Conservation (phyloP, 495 filamentous ascomycete genomes). For the Neurospora tetrasperma region DNA sequence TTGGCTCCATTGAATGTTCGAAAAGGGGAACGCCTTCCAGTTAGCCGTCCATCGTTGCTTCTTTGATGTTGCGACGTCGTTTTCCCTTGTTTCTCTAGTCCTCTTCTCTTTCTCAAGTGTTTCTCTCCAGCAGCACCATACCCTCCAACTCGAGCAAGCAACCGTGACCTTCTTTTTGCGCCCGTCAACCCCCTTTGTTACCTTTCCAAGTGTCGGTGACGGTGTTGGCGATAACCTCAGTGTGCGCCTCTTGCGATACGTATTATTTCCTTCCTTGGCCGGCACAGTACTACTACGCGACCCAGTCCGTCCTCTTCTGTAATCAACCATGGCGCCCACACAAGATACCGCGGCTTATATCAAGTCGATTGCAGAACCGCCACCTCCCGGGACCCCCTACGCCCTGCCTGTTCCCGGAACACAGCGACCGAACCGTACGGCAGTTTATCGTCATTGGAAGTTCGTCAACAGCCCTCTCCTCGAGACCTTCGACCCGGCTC, state of each 20-base stretch:
- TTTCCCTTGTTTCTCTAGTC: not conserved
- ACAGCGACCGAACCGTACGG: conserved; percentile 58
- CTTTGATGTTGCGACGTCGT: not conserved
- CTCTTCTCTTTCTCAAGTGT: not conserved
- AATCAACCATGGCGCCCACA: conserved; percentile 24
- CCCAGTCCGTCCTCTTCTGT: not conserved
- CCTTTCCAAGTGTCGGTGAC: conserved; percentile 2
- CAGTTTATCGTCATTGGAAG: conserved; percentile 77
- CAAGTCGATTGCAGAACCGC: conserved; percentile 37
- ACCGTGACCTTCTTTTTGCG: not conserved
- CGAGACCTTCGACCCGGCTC: conserved; percentile 60
- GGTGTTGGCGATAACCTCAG: conserved; percentile 2
- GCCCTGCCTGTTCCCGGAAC: conserved; percentile 63
- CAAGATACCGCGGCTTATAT: conserved; percentile 29
- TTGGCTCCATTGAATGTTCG: conserved; percentile 6
- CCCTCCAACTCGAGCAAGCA: not conserved
- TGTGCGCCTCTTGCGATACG: not conserved
- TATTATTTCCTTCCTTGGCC: not conserved
- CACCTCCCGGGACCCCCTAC: conserved; percentile 51
- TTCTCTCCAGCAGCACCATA: not conserved
- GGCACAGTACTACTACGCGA: not conserved
- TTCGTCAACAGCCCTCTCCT: conserved; percentile 59
- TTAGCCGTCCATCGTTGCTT: not conserved
- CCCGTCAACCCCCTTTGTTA: conserved; percentile 1
- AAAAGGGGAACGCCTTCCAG: conserved; percentile 13